Evolutionary conservation across 2,329 filamentous ascomycete species (phyloP).

Genomic region (Neofusicoccum cordaticola): DNA sequence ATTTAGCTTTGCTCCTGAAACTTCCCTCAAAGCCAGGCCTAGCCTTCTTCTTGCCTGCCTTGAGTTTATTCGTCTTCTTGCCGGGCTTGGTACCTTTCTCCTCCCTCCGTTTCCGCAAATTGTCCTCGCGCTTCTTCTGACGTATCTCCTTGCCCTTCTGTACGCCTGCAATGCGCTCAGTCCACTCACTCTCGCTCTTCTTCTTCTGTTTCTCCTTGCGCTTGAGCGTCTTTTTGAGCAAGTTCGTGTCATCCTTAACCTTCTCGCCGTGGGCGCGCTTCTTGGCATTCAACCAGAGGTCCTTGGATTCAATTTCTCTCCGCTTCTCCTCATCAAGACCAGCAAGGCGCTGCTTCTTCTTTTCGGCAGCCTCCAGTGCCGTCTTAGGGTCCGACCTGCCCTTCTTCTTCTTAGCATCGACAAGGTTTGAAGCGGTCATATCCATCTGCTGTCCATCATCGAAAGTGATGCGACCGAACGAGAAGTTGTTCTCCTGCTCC

Average conservation of each 20-base stretch:
- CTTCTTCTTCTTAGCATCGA: conserved; percentile 71
- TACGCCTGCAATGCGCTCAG: conserved; percentile 45
- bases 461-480: conserved; percentile 90
- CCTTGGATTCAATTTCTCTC: conserved; percentile 86
- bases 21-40: conserved; percentile 63
- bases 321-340: conserved; percentile 76
- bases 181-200: conserved; percentile 87
- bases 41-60: conserved; percentile 43
- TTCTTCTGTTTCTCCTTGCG: conserved; percentile 85
- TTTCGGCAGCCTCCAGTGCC: conserved; percentile 80
- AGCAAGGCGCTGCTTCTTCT: conserved; percentile 77
- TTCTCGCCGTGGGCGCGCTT: conserved; percentile 86
- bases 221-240: conserved; percentile 89
- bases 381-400: conserved; percentile 82
- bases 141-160: conserved; percentile 47
- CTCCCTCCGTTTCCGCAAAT: conserved; percentile 69
- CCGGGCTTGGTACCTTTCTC: conserved; percentile 71
- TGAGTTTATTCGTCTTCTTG: conserved; percentile 50
- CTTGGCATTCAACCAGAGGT: conserved; percentile 87
- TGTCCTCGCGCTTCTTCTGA: conserved; percentile 50
- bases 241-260: conserved; percentile 77
- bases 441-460: conserved; percentile 79
- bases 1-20: conserved; percentile 51
- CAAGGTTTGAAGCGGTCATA: conserved; percentile 60
- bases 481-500: conserved; percentile 65